Evolutionary conservation across 805 yeast species (phyloP).

Genomic region (Metschnikowia orientalis): DNA sequence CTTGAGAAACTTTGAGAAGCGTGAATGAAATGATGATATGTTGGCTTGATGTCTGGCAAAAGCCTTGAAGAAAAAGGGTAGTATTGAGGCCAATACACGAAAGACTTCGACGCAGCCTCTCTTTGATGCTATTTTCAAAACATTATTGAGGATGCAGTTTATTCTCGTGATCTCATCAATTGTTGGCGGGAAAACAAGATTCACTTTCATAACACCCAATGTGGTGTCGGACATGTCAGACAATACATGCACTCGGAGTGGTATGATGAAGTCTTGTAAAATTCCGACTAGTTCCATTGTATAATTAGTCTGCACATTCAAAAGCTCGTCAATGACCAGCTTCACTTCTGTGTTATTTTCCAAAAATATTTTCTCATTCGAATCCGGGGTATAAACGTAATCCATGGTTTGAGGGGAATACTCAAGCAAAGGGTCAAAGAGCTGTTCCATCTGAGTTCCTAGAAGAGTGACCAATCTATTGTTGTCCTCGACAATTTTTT

Average conservation of each 20-base stretch:
- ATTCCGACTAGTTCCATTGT: slow-evolving; percentile 70
- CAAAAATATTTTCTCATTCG: slow-evolving; percentile 1
- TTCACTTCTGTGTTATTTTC: slow-evolving; percentile 11
- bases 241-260: slow-evolving; percentile 66
- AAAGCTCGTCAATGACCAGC: slow-evolving; percentile 52
- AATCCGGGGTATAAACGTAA: slow-evolving; percentile 45
- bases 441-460: slow-evolving; percentile 82
- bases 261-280: slow-evolving; percentile 73
- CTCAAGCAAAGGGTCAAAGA: slow-evolving; percentile 86
- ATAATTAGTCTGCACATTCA: slow-evolving; percentile 67
- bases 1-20: slow-evolving; percentile 40
- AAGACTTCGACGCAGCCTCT: slow-evolving; percentile 73
- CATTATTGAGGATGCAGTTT: slow-evolving; percentile 77
- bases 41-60: slow-evolving; percentile 94
- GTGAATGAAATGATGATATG: slow-evolving; percentile 57
- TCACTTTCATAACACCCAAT: slow-evolving; percentile 60
- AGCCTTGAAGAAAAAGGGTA: slow-evolving; percentile 90
- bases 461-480: slow-evolving; percentile 70
- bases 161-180: slow-evolving; percentile 90
- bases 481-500: slow-evolving; percentile 52
- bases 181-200: slow-evolving; percentile 87
- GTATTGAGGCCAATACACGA: slow-evolving; percentile 73
- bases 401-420: slow-evolving; percentile 90
- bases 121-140: slow-evolving; percentile 61
- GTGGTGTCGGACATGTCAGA: slow-evolving; percentile 38